These are phyloP conservation scores for Ephemerocybe angulata DNA, from an alignment of 768 basidiomycete genomes.

Conservation along the genomic window DNA sequence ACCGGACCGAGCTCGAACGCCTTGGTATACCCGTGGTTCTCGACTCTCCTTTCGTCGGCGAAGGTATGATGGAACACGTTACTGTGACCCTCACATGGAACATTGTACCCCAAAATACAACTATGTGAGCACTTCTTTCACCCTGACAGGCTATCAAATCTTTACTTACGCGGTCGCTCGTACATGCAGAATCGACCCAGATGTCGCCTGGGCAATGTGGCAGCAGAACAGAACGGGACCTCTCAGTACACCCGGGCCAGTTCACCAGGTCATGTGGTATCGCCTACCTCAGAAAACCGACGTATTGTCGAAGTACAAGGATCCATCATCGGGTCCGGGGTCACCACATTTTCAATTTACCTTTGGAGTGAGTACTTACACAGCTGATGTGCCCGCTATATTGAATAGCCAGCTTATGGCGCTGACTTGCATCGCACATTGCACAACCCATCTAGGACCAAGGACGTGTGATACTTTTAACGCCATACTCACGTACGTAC, in stretches of 20 bases:
- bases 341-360: constrained; percentile 11
- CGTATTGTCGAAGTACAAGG: constrained; percentile 3
- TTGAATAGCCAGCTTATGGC: not conserved
- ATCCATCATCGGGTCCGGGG: constrained; percentile 11
- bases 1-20: constrained; percentile 8
- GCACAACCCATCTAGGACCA: not conserved
- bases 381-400: too few species aligned
- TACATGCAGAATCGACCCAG: not conserved
- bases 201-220: constrained; percentile 4
- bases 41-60: constrained; percentile 17
- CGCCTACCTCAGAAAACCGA: constrained; percentile 4
- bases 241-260: not conserved
- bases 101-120: not conserved
- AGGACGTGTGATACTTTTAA: not conserved
- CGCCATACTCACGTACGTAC: not conserved
- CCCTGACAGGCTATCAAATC: not conserved
- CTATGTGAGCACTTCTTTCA: not conserved
- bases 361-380: constrained; percentile 18
- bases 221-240: constrained; percentile 8
- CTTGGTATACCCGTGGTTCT: constrained; percentile 10
- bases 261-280: constrained; percentile 7
- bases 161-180: too few species aligned
- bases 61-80: constrained; percentile 15
- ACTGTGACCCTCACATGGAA: not conserved
- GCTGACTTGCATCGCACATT: not conserved